Conservation (phyloP, 108 stramenopile genomes). For the Pinguiococcus pyrenoidosus region DNA sequence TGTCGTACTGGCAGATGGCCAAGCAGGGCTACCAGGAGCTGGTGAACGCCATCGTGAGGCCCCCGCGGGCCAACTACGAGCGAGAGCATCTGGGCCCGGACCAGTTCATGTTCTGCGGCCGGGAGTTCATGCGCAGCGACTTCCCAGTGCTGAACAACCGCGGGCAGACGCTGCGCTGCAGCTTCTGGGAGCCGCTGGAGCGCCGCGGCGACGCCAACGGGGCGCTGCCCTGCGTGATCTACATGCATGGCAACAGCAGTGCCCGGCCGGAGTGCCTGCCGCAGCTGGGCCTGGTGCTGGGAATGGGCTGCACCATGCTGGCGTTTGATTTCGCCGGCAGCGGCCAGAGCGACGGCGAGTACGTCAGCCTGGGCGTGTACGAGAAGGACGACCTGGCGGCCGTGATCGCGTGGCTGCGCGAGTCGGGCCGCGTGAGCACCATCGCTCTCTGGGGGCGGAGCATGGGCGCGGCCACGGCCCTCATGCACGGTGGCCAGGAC, state of each 20-base stretch:
- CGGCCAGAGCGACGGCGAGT: conserved; percentile 85
- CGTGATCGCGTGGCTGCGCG: conserved; percentile 58
- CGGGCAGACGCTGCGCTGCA: conserved; percentile 70
- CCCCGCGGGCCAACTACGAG: conserved; percentile 72
- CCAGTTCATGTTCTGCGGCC: conserved; percentile 41
- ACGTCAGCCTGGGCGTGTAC: conserved; percentile 86
- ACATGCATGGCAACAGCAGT: conserved; percentile 83
- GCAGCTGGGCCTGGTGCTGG: conserved; percentile 67
- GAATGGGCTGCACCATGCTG: conserved; percentile 74
- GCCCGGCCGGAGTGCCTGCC: conserved; percentile 70
- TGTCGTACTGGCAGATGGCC: conserved; percentile 29
- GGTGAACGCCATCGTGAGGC: conserved; percentile 94
- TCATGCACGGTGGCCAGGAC: conserved; percentile 93
- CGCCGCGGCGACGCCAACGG: conserved; percentile 8
- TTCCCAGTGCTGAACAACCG: conserved; percentile 74
- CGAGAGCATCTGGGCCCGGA: conserved; percentile 45
- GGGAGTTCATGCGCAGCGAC: conserved; percentile 72
- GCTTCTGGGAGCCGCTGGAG: conserved; percentile 88
- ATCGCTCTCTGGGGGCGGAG: conserved; percentile 95
- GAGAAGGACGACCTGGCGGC: conserved; percentile 84
- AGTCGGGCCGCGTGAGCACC: conserved; percentile 67
- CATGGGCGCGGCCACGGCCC: conserved; percentile 97
- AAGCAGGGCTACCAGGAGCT: conserved; percentile 42
- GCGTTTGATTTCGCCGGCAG: conserved; percentile 97
- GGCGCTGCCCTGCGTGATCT: conserved; percentile 42